These are phyloP conservation scores for Termitomyces sp. DNA, from an alignment of 768 basidiomycete species.

Conservation along the genomic window DNA sequence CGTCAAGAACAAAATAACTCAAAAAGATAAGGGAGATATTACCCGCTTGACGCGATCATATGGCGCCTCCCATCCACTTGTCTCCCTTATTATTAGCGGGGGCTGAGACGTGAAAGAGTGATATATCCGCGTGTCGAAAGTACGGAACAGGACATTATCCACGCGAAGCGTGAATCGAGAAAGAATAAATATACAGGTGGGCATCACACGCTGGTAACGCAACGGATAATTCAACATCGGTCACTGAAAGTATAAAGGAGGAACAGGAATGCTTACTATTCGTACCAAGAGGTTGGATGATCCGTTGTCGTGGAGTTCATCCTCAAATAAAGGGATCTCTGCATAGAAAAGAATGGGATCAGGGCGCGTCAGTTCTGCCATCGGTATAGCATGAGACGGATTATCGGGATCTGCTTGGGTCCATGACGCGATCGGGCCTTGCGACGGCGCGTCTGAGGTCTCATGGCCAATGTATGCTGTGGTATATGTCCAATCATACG, in stretches of 20 bases:
- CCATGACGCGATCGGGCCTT: slow-evolving; percentile 34
- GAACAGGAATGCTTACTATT: slow-evolving; percentile 61
- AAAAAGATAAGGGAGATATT: slow-evolving; percentile 4
- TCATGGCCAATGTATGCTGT: slow-evolving; percentile 76
- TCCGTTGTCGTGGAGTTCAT: slow-evolving; percentile 97
- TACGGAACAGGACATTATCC: slow-evolving; percentile 90
- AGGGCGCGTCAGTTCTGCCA: slow-evolving; percentile 79
- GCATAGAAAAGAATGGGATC: slow-evolving; percentile 99
- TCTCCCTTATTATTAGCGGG: slow-evolving; percentile 71
- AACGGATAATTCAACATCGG: background rate
- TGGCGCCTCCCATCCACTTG: slow-evolving; percentile 86
- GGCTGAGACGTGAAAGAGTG: slow-evolving; percentile 69
- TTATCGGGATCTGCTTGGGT: slow-evolving; percentile 53
- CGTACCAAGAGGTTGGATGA: slow-evolving; percentile 79
- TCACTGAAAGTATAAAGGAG: background rate
- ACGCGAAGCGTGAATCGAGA: slow-evolving; percentile 90
- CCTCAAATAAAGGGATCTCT: slow-evolving; percentile 91
- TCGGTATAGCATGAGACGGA: slow-evolving; percentile 65
- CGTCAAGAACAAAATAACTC: background rate
- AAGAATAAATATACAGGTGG: slow-evolving; percentile 88
- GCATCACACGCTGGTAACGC: slow-evolving; percentile 87
- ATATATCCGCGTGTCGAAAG: slow-evolving; percentile 85
- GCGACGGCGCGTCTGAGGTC: slow-evolving; percentile 14
- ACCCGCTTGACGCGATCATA: slow-evolving; percentile 81
- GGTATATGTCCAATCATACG: slow-evolving; percentile 98